phyloP scores from a whole-genome alignment of 1,139 yeast genomes.

The Pichia norvegensis region DNA sequence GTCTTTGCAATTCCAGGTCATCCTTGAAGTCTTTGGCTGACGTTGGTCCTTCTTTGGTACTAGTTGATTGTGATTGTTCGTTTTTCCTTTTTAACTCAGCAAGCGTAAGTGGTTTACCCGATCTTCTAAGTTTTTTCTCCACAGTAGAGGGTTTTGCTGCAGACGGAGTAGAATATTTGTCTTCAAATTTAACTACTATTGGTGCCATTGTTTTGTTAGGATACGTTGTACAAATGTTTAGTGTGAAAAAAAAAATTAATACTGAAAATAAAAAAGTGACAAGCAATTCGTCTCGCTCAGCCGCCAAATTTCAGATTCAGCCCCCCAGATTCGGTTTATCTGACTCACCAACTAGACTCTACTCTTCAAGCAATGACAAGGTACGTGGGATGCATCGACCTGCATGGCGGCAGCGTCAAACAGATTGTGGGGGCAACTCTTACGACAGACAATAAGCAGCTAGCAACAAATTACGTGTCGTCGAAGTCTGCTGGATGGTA shows the following conservation, averaged over 20 bases:
- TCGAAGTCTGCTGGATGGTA: constrained; percentile 67
- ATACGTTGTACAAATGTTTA: too few relatives aligned
- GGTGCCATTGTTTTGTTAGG: constrained; percentile 29
- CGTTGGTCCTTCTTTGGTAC: constrained; percentile 28
- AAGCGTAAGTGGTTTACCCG: constrained; percentile 35
- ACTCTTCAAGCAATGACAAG: constrained; percentile 52
- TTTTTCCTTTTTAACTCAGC: constrained; percentile 25
- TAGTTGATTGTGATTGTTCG: constrained; percentile 19
- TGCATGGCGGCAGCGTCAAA: constrained; percentile 90
- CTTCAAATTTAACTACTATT: constrained; percentile 40
- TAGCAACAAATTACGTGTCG: constrained; percentile 76
- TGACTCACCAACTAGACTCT: too few relatives aligned
- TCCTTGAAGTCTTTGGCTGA: constrained; percentile 30
- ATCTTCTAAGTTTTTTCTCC: constrained; percentile 37
- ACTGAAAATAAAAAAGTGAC: background rate
- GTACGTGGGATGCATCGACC: constrained; percentile 91
- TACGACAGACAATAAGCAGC: constrained; percentile 41
- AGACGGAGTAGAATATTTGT: constrained; percentile 25
- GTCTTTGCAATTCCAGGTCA: constrained; percentile 70
- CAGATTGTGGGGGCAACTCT: constrained; percentile 95
- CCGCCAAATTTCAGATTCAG: too few relatives aligned
- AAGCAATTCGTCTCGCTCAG: too few relatives aligned
- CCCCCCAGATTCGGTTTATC: too few relatives aligned
- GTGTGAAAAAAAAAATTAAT: background rate
- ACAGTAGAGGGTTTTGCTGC: constrained; percentile 33